Conservation (phyloP, 148 eudicot genomes). For the Persicaria tinctoria region DNA sequence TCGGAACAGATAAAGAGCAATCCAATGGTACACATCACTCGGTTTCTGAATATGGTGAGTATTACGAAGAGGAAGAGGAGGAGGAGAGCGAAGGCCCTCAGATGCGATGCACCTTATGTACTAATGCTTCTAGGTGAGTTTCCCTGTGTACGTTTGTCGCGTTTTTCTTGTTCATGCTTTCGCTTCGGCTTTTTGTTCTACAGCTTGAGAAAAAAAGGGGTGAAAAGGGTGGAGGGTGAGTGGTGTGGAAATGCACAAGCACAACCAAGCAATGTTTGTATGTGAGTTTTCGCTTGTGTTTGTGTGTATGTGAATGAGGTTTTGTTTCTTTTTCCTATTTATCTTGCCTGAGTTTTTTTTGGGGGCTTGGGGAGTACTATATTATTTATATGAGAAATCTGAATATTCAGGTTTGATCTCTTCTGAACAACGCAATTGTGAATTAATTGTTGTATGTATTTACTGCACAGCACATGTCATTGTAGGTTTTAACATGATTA, state of each 20-base stretch:
- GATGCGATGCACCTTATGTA: constrained; percentile 83
- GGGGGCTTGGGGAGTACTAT: not conserved
- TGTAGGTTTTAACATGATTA: no score
- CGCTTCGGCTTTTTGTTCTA: not conserved
- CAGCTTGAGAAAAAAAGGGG: not conserved
- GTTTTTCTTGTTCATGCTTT: not conserved
- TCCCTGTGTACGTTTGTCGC: constrained; percentile 1
- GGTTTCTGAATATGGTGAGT: constrained; percentile 28
- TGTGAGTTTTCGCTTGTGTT: not conserved
- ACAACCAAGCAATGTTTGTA: not conserved
- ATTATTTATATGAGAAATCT: not conserved
- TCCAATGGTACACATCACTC: constrained; percentile 17
- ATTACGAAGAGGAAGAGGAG: constrained; percentile 44
- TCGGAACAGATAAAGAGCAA: constrained; percentile 34
- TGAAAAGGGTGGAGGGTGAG: not conserved
- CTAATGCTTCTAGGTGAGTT: constrained; percentile 70
- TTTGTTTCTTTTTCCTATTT: not conserved
- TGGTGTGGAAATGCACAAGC: not conserved
- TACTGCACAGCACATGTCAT: no score
- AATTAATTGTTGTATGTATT: not conserved
- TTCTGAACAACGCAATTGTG: not conserved
- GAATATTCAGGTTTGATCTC: not conserved
- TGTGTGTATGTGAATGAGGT: not conserved
- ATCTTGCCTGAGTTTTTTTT: not conserved
- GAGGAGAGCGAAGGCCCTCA: constrained; percentile 27